Percentiles rank a stretch among this genome's conserved stretches.
These are phyloP conservation scores for Metschnikowia noctiluminum DNA, from an alignment of 805 yeast species.

Conservation along the genomic window DNA sequence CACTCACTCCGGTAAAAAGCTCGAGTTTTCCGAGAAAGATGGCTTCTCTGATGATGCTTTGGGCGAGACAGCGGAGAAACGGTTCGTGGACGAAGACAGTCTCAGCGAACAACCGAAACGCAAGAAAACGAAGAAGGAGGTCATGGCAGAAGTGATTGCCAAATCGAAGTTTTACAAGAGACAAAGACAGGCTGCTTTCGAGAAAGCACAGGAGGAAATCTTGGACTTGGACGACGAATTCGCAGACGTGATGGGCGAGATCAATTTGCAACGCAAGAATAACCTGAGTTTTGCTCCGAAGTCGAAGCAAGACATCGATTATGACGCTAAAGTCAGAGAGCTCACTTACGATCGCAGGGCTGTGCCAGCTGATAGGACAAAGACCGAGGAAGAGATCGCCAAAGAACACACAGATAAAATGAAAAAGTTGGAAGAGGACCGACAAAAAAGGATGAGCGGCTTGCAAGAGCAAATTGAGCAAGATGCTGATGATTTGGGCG, in stretches of 20 bases:
- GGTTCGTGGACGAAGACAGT: constrained; percentile 39
- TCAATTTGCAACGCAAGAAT: constrained; percentile 25
- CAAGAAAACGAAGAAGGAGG: constrained; percentile 77
- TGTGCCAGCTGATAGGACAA: constrained; percentile 77
- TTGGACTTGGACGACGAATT: constrained; percentile 70
- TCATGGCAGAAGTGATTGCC: constrained; percentile 81
- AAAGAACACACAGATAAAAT: constrained; percentile 58
- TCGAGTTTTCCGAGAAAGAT: constrained; percentile 48
- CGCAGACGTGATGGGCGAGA: constrained; percentile 62
- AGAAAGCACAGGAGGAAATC: constrained; percentile 56
- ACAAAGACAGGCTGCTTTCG: constrained; percentile 67
- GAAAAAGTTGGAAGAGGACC: constrained; percentile 62
- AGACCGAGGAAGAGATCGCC: constrained; percentile 67
- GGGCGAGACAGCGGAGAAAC: constrained; percentile 21
- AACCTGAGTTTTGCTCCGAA: constrained; percentile 25
- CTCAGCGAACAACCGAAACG: constrained; percentile 40
- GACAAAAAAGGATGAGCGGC: constrained; percentile 75
- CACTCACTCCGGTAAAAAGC: constrained; percentile 76
- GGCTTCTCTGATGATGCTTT: constrained; percentile 31
- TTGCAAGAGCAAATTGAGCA: constrained; percentile 44
- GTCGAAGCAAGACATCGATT: constrained; percentile 46
- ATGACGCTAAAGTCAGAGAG: constrained; percentile 65
- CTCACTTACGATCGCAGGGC: constrained; percentile 70
- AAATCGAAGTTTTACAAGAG: constrained; percentile 76
- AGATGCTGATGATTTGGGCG: constrained; percentile 66